Evolutionary conservation across 1,284 basidiomycete species (phyloP).

Genomic region (Naganishia liquefaciens): DNA sequence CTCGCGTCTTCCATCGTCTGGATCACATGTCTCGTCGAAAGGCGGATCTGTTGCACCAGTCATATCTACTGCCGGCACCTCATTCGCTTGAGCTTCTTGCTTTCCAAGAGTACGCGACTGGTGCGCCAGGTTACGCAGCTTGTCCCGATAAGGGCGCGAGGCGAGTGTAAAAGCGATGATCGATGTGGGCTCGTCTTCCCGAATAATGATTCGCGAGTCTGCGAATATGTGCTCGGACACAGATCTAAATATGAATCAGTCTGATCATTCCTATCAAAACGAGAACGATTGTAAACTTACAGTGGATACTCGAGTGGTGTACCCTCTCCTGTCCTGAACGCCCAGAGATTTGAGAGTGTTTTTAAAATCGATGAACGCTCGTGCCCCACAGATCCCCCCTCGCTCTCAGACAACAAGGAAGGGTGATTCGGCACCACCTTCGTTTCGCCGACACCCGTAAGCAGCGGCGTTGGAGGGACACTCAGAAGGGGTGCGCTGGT

Average conservation of each 20-base stretch:
- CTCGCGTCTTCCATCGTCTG: conserved; percentile 45
- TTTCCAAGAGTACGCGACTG: conserved; percentile 62
- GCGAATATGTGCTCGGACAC: conserved; percentile 83
- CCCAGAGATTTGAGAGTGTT: conserved; percentile 81
- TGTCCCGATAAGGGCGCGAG: conserved; percentile 85
- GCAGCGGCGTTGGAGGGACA: conserved; percentile 48
- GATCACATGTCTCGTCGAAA: conserved; percentile 49
- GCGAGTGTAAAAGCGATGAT: conserved; percentile 94
- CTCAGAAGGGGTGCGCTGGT: conserved; percentile 53
- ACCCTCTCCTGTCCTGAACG: conserved; percentile 60
- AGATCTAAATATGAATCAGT: conserved; percentile 39
- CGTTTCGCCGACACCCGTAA: conserved; percentile 44
- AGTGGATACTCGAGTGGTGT: conserved; percentile 61
- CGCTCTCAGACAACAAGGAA: conserved; percentile 55
- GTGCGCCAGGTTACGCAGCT: conserved; percentile 67
- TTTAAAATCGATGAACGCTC: conserved; percentile 80
- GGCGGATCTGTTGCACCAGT: neutral
- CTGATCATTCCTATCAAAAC: neutral
- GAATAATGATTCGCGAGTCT: conserved; percentile 90
- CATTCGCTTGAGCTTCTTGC: conserved; percentile 44
- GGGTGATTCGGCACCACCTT: conserved; percentile 39
- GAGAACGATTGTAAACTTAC: conserved; percentile 42
- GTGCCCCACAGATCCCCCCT: conserved; percentile 55
- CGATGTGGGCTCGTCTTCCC: conserved; percentile 96
- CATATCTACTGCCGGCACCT: conserved; percentile 50